Conservation (phyloP, 1,284 basidiomycete genomes). For the Wolfiporia cocos region DNA sequence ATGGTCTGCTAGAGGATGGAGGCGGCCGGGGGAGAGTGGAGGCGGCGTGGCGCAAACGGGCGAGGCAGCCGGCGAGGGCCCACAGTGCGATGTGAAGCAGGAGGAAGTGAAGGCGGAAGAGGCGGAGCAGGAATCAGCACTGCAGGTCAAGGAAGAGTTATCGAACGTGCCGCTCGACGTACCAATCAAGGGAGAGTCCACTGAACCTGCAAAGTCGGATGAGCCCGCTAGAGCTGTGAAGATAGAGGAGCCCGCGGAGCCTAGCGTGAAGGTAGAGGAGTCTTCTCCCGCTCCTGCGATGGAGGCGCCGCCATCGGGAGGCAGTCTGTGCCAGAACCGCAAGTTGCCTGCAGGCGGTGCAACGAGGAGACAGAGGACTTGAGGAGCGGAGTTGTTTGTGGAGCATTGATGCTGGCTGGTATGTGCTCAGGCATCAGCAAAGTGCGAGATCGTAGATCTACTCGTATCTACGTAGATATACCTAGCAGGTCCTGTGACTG, state of each 20-base stretch:
- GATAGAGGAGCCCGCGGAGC: slow-evolving; percentile 10
- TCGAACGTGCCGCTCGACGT: slow-evolving; percentile 10
- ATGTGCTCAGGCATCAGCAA: too few relatives aligned
- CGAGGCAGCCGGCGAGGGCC: too few relatives aligned
- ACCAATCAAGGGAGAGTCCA: neutral
- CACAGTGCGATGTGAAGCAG: too few relatives aligned
- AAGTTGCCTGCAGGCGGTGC: slow-evolving; percentile 29
- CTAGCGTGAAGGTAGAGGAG: slow-evolving; percentile 12
- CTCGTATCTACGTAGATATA: too few relatives aligned
- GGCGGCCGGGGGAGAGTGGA: slow-evolving; percentile 22
- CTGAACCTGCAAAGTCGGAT: slow-evolving; percentile 3
- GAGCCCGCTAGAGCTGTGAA: slow-evolving; percentile 7
- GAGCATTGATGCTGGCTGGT: too few relatives aligned
- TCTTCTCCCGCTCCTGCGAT: slow-evolving; percentile 4
- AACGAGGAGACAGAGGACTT: too few relatives aligned
- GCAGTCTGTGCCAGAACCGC: slow-evolving; percentile 38
- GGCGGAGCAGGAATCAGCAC: too few relatives aligned
- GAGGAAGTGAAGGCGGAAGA: neutral
- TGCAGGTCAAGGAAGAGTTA: neutral
- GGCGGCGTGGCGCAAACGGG: neutral
- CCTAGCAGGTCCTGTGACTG: too few relatives aligned
- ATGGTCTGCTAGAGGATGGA: slow-evolving; percentile 35
- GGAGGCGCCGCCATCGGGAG: slow-evolving; percentile 17
- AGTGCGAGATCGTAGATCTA: too few relatives aligned
- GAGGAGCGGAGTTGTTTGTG: too few relatives aligned